Percentiles rank a stretch among this genome's conserved stretches.
Conservation (phyloP, 148 eudicot genomes). For the Rhododendron vialii region DNA sequence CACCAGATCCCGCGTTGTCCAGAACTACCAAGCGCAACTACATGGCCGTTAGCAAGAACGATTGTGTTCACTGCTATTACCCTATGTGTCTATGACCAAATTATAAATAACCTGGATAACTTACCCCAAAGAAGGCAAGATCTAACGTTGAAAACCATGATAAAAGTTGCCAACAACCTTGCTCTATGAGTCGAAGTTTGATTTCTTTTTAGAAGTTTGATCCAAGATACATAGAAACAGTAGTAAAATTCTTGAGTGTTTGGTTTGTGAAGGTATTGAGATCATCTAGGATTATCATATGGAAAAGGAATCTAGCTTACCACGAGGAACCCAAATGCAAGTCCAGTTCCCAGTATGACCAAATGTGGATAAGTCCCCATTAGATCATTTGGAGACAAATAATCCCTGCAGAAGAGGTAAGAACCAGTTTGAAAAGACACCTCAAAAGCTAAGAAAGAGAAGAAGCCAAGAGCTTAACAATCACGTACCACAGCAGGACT, state of each 20-base stretch:
- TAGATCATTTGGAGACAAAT: conserved; percentile 68
- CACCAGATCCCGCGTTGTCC: neutral
- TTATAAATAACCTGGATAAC: neutral
- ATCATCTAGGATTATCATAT: neutral
- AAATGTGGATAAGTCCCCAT: conserved; percentile 75
- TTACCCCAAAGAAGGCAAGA: neutral
- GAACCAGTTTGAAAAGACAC: neutral
- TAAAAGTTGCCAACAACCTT: neutral
- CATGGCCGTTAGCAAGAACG: neutral
- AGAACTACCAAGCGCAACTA: neutral
- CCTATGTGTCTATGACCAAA: neutral
- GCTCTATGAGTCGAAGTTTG: neutral
- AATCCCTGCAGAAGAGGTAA: conserved; percentile 55
- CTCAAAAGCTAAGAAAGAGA: neutral
- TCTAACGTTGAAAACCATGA: neutral
- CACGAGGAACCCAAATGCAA: conserved; percentile 95
- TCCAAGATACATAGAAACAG: neutral
- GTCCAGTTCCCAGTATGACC: conserved; percentile 76
- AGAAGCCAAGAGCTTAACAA: conserved; percentile 1
- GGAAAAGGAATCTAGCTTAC: conserved; percentile 33
- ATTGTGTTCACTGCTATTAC: neutral
- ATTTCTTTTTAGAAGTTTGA: neutral
- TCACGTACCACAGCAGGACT: conserved; percentile 63
- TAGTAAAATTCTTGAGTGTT: neutral
- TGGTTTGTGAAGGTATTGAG: neutral